phyloP scores from a whole-genome alignment of 345 rosid species.

The Heritiera littoralis region DNA sequence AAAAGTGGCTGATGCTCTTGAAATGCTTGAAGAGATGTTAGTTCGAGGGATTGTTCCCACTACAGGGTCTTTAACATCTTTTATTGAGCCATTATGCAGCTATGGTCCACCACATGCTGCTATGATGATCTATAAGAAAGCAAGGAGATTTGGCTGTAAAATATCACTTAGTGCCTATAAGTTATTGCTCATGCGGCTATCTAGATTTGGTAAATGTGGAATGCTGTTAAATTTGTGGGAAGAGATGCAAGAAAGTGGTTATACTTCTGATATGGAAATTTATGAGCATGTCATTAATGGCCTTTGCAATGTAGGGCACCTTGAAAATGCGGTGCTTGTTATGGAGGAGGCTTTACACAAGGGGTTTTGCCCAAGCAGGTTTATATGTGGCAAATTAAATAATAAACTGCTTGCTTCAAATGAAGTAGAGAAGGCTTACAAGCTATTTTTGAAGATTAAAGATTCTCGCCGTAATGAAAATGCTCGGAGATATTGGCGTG shows the following conservation, averaged over 20 bases:
- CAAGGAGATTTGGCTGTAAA: constrained; percentile 67
- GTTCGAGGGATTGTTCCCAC: constrained; percentile 55
- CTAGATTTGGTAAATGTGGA: constrained; percentile 92
- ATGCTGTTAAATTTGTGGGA: constrained; percentile 79
- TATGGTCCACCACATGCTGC: constrained; percentile 96
- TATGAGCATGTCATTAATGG: constrained; percentile 79
- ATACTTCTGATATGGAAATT: constrained; percentile 63
- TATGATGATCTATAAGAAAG: constrained; percentile 66
- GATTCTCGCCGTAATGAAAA: constrained; percentile 66
- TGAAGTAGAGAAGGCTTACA: constrained; percentile 76
- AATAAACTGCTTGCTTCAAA: constrained; percentile 69
- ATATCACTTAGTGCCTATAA: constrained; percentile 73
- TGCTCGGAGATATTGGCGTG: constrained; percentile 70
- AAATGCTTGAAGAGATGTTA: constrained; percentile 82
- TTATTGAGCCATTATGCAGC: constrained; percentile 66
- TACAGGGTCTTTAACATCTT: constrained; percentile 63
- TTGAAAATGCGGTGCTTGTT: constrained; percentile 82
- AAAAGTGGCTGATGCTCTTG: constrained; percentile 87
- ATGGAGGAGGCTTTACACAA: constrained; percentile 78
- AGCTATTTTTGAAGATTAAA: constrained; percentile 69
- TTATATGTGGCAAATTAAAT: constrained; percentile 69
- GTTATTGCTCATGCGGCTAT: constrained; percentile 72
- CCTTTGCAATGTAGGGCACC: constrained; percentile 86
- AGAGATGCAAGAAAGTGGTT: constrained; percentile 83
- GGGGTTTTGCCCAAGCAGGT: constrained; percentile 86